A percentile compares a stretch with the other conserved stretches of the same genome.
Conservation (phyloP, 768 basidiomycete species). For the Boletus pseudo-olivaceus region DNA sequence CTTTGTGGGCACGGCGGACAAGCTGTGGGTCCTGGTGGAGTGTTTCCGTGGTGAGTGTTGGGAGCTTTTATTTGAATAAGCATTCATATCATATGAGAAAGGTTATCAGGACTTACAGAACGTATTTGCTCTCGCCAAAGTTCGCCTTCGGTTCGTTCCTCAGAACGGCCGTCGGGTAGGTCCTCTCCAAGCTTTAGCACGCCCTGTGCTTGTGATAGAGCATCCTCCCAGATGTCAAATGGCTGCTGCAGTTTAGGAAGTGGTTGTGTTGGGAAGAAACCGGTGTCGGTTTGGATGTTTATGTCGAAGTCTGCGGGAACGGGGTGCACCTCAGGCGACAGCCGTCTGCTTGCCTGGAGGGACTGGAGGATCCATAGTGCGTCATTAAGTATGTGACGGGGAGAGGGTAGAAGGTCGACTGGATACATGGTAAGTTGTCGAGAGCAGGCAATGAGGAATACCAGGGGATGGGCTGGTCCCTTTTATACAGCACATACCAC, state of each 20-base stretch:
- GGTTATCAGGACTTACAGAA: constrained; percentile 45
- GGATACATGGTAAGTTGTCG: constrained; percentile 23
- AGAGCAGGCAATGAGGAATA: neutral
- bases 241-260: constrained; percentile 51
- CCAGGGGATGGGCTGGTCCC: neutral
- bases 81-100: constrained; percentile 2
- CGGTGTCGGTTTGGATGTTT: constrained; percentile 48
- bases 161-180: constrained; percentile 42
- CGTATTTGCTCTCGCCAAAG: constrained; percentile 64
- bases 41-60: constrained; percentile 54
- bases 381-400: constrained; percentile 48
- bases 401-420: constrained; percentile 48
- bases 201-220: constrained; percentile 50
- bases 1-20: constrained; percentile 83
- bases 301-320: constrained; percentile 52
- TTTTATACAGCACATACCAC: constrained; percentile 34
- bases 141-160: constrained; percentile 53
- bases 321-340: constrained; percentile 31
- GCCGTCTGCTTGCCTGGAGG: constrained; percentile 33
- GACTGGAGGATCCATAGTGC: constrained; percentile 46
- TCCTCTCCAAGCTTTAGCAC: constrained; percentile 59
- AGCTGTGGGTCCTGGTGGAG: constrained; percentile 55
- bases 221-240: constrained; percentile 71
- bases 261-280: constrained; percentile 77
- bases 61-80: constrained; percentile 52